A percentile compares a stretch with the other conserved stretches of the same genome.
phyloP scores from a whole-genome alignment of 2,329 filamentous ascomycete species.

The Akanthomyces dipterigenus region DNA sequence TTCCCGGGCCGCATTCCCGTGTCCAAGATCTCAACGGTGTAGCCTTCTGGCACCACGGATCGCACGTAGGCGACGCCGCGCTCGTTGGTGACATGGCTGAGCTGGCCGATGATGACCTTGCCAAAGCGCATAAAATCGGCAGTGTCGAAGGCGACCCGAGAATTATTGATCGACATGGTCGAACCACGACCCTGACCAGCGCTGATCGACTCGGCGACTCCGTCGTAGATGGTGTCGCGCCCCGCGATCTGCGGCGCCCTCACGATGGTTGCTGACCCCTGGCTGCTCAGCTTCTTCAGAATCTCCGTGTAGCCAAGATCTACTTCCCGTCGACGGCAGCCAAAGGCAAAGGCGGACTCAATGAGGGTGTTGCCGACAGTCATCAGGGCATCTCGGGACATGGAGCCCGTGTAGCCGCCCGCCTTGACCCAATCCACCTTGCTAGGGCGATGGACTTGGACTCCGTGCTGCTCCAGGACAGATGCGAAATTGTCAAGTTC shows the following conservation, averaged over 20 bases:
- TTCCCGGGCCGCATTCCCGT: conserved; percentile 17
- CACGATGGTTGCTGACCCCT: neutral
- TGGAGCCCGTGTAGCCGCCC: conserved; percentile 25
- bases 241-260: neutral
- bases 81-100: neutral
- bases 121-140: conserved; percentile 1
- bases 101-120: neutral
- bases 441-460: conserved; percentile 19
- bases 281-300: neutral
- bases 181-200: neutral
- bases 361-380: conserved; percentile 24
- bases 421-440: conserved; percentile 19
- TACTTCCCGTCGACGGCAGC: conserved; percentile 20
- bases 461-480: conserved; percentile 17
- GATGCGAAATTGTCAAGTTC: conserved; percentile 21
- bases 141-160: neutral
- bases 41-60: conserved; percentile 12
- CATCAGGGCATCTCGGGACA: conserved; percentile 27
- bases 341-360: conserved; percentile 24
- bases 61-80: neutral
- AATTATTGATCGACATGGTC: neutral
- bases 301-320: conserved; percentile 15
- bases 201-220: neutral
- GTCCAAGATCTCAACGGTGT: conserved; percentile 23
- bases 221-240: conserved; percentile 1